Conservation (phyloP, 768 basidiomycete species). For the Mrakia gelida region DNA sequence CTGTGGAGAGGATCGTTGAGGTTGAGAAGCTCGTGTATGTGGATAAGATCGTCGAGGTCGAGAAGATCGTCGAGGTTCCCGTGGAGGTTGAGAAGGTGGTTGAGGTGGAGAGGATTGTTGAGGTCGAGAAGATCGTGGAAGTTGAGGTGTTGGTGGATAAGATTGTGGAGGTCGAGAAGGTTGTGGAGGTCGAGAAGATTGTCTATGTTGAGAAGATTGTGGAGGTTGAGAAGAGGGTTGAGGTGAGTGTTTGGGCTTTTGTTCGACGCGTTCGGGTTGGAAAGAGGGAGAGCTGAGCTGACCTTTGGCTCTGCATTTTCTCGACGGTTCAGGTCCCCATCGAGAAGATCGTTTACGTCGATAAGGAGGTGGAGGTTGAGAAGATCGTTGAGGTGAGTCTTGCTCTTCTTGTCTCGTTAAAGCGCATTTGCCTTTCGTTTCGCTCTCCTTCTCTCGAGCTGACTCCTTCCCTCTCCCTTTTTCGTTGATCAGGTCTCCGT, state of each 20-base stretch:
- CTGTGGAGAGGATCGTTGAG: conserved; percentile 36
- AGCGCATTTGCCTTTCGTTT: no score
- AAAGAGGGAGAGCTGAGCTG: no score
- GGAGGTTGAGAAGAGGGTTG: conserved; percentile 38
- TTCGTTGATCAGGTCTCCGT: no score
- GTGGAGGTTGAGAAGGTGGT: conserved; percentile 20
- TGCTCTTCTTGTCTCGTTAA: no score
- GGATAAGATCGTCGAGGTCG: conserved; percentile 36
- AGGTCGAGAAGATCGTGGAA: conserved; percentile 38
- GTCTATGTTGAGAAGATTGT: conserved; percentile 28
- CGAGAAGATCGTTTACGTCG: no score
- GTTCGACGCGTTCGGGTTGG: no score
- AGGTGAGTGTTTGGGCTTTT: background rate
- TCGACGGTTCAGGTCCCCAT: no score
- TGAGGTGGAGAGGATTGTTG: conserved; percentile 36
- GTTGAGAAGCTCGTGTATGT: conserved; percentile 38
- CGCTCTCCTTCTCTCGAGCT: no score
- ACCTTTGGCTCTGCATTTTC: background rate
- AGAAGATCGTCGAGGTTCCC: conserved; percentile 4
- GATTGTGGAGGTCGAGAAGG: conserved; percentile 15
- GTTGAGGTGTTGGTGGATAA: conserved; percentile 36
- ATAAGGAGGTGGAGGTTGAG: no score
- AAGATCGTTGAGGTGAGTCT: no score
- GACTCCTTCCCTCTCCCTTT: no score
- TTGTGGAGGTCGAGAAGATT: conserved; percentile 34